Base-by-base conservation (phyloP, 2,329 filamentous ascomycete species). In the Aureobasidium sp. region DNA sequence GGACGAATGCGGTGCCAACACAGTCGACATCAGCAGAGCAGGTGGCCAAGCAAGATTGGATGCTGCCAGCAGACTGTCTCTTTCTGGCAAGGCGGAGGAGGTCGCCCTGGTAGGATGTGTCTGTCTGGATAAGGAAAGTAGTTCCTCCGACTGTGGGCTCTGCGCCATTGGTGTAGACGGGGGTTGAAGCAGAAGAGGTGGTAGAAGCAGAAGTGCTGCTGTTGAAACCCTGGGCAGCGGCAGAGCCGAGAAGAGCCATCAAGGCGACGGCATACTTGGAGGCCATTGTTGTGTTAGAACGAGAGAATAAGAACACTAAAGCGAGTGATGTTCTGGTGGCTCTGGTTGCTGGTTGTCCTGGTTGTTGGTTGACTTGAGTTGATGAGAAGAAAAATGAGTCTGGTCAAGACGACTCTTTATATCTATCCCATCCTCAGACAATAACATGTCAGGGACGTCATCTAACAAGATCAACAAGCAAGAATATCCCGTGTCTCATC, bases 381-480 rank as follows among this genome's bases (percentile, higher is more conserved):
- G 57, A 59, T 59, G 57, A 50, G 57, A 41, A 59, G 57, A 59
- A 8, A 21, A 42, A 59, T 47, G 27, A 16, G 44, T 29, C 55
- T 49, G 42, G 15, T 49, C 32, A 42, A 27, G 45, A 15, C 34
- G 13, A 11, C 54, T 39, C 54, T 58, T 58, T 58, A 58, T 58
- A 58, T 48, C 41, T 25, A 47, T 58, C 32, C 42, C 54, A 37
- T 37, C 8, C 25, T 10, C 32, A 47, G 21, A 32, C 42, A 58
- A 57, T 11, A 57, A 37, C 34, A 32, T 13, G 6, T 21, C 42
- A 29, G 54, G 25, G 11, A 25, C 54, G 54, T 58, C 54, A 58
- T 21, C 21, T 58, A 9, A 21, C 15, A 47, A 30, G 41, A 21
- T 21, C 21, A 21, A 21, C 21, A 21, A 1, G 34, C 13, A 37